Percentiles rank a stretch among this genome's conserved stretches.
These are phyloP conservation scores for Tetradesmus lagerheimii DNA, from an alignment of 139 green algal genomes.

Conservation along the genomic window DNA sequence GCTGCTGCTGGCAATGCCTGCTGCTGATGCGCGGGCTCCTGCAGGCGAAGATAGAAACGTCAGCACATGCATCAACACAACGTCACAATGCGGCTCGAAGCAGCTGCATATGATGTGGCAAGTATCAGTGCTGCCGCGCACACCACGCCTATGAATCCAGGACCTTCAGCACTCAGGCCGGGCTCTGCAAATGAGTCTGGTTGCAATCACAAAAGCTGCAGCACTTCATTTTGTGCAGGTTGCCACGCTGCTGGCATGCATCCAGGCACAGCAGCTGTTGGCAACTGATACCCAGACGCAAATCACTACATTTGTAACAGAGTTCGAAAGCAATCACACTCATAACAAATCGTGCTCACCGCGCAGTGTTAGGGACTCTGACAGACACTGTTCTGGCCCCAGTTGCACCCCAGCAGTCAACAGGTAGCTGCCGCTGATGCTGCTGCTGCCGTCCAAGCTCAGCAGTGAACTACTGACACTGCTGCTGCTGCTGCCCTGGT, in stretches of 20 bases:
- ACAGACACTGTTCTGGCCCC: neutral
- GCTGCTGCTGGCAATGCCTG: constrained; percentile 22
- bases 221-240: too few species aligned
- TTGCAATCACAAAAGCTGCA: too few species aligned
- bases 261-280: too few species aligned
- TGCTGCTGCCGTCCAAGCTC: neutral
- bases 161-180: too few species aligned
- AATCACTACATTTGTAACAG: too few species aligned
- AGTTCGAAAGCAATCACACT: neutral
- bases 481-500: neutral
- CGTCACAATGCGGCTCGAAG: too few species aligned
- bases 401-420: constrained; percentile 41
- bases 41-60: neutral
- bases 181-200: too few species aligned
- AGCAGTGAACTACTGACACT: neutral
- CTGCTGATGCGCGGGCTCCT: neutral
- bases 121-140: neutral
- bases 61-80: too few species aligned
- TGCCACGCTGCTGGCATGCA: too few species aligned
- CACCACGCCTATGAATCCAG: neutral
- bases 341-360: constrained; percentile 1
- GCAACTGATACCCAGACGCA: too few species aligned
- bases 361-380: constrained; percentile 44
- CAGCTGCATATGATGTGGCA: too few species aligned
- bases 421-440: neutral